phyloP scores from a whole-genome alignment of 2,329 filamentous ascomycete species.

The Paracoccidioides brasiliensis region DNA sequence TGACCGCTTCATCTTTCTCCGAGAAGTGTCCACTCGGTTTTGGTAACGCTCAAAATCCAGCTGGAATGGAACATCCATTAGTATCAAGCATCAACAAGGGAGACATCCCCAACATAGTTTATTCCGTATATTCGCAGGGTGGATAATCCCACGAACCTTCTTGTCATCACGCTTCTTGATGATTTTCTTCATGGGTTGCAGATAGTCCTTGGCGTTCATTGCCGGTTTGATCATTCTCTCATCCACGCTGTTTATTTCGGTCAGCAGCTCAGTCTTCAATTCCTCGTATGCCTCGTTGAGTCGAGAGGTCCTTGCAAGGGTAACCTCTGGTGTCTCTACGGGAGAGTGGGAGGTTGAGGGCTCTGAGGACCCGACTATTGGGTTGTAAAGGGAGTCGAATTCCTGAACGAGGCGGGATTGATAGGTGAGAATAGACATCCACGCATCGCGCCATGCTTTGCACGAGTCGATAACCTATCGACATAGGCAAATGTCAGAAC shows the following conservation, averaged over 20 bases:
- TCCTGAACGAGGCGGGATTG: slow-evolving; percentile 55
- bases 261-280: slow-evolving; percentile 55
- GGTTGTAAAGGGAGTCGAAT: slow-evolving; percentile 62
- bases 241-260: slow-evolving; percentile 60
- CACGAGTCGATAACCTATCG: slow-evolving; percentile 60
- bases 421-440: slow-evolving; percentile 56
- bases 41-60: slow-evolving; percentile 70
- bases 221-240: slow-evolving; percentile 56
- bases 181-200: slow-evolving; percentile 63
- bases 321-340: slow-evolving; percentile 47
- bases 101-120: not conserved
- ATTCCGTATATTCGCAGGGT: too few relatives aligned
- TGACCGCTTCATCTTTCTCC: slow-evolving; percentile 56
- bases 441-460: slow-evolving; percentile 64
- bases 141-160: slow-evolving; percentile 35
- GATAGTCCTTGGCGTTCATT: slow-evolving; percentile 52
- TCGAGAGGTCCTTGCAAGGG: slow-evolving; percentile 50
- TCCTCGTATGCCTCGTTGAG: slow-evolving; percentile 57
- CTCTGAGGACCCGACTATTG: slow-evolving; percentile 54
- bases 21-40: slow-evolving; percentile 53
- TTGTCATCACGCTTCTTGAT: slow-evolving; percentile 78
- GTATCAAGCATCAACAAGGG: not conserved
- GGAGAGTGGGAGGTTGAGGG: slow-evolving; percentile 44
- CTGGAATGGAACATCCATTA: slow-evolving; percentile 20
- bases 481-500: not conserved